phyloP scores from a whole-genome alignment of 2,329 filamentous ascomycete species.

The Botryosphaeria dothidea region DNA sequence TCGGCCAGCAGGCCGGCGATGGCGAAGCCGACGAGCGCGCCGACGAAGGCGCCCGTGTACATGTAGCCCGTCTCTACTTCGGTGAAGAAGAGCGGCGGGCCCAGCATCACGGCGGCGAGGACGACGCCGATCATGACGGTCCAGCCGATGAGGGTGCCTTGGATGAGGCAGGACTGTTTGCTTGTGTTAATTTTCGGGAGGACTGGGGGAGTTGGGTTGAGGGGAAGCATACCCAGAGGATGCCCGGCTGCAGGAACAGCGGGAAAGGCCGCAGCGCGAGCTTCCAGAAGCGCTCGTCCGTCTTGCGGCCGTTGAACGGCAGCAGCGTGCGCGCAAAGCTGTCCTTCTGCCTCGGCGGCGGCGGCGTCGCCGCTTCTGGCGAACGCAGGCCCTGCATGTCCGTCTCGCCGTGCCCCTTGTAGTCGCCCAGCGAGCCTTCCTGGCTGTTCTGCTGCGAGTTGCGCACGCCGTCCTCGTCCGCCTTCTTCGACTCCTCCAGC shows the following conservation, averaged over 20 bases:
- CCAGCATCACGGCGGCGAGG: constrained; percentile 78
- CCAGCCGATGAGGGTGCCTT: constrained; percentile 92
- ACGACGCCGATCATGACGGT: constrained; percentile 89
- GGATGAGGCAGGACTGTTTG: constrained; percentile 64
- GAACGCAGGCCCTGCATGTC: not conserved
- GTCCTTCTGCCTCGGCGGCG: constrained; percentile 44
- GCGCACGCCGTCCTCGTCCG: not conserved
- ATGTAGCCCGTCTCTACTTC: constrained; percentile 83
- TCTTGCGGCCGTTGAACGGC: constrained; percentile 80
- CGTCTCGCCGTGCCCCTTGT: not conserved
- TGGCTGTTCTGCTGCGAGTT: constrained; percentile 8
- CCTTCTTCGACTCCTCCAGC: not conserved
- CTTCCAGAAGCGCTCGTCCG: constrained; percentile 70
- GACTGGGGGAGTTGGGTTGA: constrained; percentile 21
- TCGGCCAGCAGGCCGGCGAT: constrained; percentile 76
- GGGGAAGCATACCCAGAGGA: constrained; percentile 64
- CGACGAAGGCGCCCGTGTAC: constrained; percentile 83
- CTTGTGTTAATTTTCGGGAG: not conserved
- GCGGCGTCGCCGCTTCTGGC: not conserved
- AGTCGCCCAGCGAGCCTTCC: not conserved
- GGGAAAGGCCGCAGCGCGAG: constrained; percentile 73
- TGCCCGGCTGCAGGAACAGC: constrained; percentile 79
- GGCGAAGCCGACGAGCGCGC: constrained; percentile 74
- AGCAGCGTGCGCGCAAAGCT: constrained; percentile 63
- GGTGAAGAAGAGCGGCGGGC: constrained; percentile 77